phyloP scores from a whole-genome alignment of 345 rosid species.

The Populus euphratica region DNA sequence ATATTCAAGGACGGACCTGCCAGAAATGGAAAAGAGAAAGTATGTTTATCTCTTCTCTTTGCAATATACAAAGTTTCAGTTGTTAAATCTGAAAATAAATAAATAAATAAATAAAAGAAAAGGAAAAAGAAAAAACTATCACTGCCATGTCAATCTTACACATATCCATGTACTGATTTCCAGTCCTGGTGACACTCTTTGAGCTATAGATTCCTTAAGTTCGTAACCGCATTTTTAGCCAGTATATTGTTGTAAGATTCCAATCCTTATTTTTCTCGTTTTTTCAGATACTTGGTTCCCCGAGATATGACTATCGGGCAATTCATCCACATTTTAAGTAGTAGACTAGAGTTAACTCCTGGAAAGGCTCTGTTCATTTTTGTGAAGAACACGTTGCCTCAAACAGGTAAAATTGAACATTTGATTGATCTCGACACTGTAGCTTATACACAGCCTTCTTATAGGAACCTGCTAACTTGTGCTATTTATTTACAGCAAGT shows the following conservation, averaged over 20 bases:
- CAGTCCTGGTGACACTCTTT: neutral
- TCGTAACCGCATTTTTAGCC: neutral
- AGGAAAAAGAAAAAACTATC: no score
- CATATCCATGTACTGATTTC: neutral
- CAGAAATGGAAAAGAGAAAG: slow-evolving; percentile 76
- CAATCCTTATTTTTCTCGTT: neutral
- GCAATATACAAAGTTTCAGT: neutral
- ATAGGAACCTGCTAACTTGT: neutral
- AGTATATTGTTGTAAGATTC: neutral
- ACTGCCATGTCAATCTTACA: neutral
- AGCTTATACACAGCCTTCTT: neutral
- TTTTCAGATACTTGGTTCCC: slow-evolving; percentile 27
- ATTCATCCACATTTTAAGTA: slow-evolving; percentile 23
- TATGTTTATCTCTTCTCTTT: slow-evolving; percentile 20
- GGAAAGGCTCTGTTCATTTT: slow-evolving; percentile 31
- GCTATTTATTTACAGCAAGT: slow-evolving; percentile 7
- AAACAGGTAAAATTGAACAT: slow-evolving; percentile 13
- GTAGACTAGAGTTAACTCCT: slow-evolving; percentile 19
- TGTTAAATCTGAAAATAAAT: neutral
- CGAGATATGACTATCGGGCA: slow-evolving; percentile 26
- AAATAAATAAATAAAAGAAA: no score
- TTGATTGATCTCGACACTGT: neutral
- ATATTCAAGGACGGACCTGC: slow-evolving; percentile 60
- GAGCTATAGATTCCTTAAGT: neutral
- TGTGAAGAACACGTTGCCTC: slow-evolving; percentile 26